Base-by-base conservation (phyloP, 352 stramenopile genomes). In the Thraustochytrium sp. region DNA sequence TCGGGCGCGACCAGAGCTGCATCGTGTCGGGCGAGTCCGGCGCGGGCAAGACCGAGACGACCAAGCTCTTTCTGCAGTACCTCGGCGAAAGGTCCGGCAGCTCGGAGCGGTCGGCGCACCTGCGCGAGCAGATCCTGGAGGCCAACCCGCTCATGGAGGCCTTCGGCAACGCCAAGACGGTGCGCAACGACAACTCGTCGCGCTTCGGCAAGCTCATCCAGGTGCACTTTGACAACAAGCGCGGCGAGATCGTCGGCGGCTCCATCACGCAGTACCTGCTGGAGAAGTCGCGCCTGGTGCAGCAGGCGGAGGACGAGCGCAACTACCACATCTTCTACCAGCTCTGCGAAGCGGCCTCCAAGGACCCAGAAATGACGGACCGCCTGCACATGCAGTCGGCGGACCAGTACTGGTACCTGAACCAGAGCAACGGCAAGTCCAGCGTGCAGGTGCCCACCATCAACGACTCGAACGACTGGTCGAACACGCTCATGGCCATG, bases 121-220 rank as follows among this genome's bases (percentile, higher is more conserved):
- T 88, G 59, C 56, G 86, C 44, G 61, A 87, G 68, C 54, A 97
- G 68, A 95, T 99, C 55, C 56, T 99, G 44, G 97, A 94, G 62
- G 97, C 94, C 4, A 99, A 99, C 88, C 96, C 97, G 51, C 95
- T 99, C 64, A 89, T 99, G n/a, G 97, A 99, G 88, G 94, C 94
- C 2, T 99, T 99, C 88, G 97, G 97, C 84, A 99, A 99, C 86
- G 96, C 96, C 51, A 92, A 95, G 44, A 99, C 96, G 23, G 92
- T 98, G 55, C 90, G 96, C 18, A 99, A 99, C 88, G 93, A 98
- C 88, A 99, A 99, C 87, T 97, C 91, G 46, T 93, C 86, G 83
- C 92, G 96, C 16, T 99, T 99, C 85, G 96, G 95, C 64, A 98
- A 98, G 86, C 98, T 97, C 76, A 98, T 98, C 88, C 94, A 98